Evolutionary conservation across 306 rosid genomes (phyloP), one percentile per base, ranked within the genome.

Genomic region (Argentina anserina): DNA sequence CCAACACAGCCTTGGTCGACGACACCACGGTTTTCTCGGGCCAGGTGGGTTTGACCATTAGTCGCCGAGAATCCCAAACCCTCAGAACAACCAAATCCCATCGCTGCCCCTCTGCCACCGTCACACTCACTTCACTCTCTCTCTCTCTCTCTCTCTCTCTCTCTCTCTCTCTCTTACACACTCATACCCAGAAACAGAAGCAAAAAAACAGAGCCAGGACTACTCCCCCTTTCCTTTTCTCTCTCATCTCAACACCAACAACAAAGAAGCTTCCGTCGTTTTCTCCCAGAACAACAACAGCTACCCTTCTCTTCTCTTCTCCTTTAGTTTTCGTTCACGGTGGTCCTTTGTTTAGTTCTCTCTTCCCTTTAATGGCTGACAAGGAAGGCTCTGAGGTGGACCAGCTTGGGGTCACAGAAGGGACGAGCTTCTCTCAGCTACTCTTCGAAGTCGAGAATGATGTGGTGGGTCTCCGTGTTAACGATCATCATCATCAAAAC

Each of bases 11-110:
- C 41, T 90, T 86, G 98, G 89, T 81, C 34, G 76, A 47, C 83
- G 53, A 55, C 83, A 84, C 90, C 92, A 92, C 90, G 90, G 90
- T 87, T 88, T 88, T 92, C 95, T 92, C 90, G 98, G 97, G 91
- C 78, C 84, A 68, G 75, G 91, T 67, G 84, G 81, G 81, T 84
- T 92, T 92, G 98, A 92, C 98, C 83, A 29, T 49, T 78, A 65
- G 41, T 47, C 80, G 83, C 79, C 76, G 82, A 82, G 85, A 85
- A 84, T 87, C 90, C 20, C 55, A 71, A 26, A 7, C 26, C 37
- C 65, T 31, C 15, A 15, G 39, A 60, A 6, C n/a, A 14, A 0
- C 4, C 14, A 33, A 61, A 33, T 61, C 25, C 66, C 66, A 33
- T 31, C 23, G 1, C 41, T 60, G 26, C 66, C 41, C 64, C 4